These are phyloP conservation scores for Vishniacozyma victoriae DNA, from an alignment of 768 basidiomycete genomes.

Conservation along the genomic window DNA sequence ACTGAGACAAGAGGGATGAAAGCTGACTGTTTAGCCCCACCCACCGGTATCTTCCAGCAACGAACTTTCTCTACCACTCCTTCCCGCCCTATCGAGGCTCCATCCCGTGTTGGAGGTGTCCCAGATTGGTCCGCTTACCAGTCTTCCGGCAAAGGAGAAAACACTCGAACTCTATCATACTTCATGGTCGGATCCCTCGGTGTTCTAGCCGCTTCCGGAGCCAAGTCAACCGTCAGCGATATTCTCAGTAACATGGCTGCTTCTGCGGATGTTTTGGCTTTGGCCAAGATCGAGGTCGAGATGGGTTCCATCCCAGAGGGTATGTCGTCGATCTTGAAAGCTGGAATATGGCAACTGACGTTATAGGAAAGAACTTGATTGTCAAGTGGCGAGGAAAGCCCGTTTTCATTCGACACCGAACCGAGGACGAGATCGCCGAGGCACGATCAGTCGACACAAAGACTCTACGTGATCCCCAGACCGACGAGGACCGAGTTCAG, in stretches of 20 bases:
- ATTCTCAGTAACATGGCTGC: conserved; percentile 95
- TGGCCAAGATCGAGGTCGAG: conserved; percentile 96
- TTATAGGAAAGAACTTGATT: conserved; percentile 42
- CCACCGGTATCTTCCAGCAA: conserved; percentile 54
- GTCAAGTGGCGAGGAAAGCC: conserved; percentile 97
- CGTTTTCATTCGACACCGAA: conserved; percentile 97
- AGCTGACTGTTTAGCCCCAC: conserved; percentile 56
- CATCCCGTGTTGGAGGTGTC: conserved; percentile 52
- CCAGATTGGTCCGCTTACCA: conserved; percentile 85
- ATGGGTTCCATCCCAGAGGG: conserved; percentile 82
- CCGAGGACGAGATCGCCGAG: conserved; percentile 82
- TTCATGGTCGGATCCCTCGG: conserved; percentile 63
- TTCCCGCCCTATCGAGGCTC: conserved; percentile 51
- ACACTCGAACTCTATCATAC: conserved; percentile 49
- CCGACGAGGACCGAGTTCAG: conserved; percentile 81
- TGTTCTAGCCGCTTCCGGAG: conserved; percentile 85
- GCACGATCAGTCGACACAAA: conserved; percentile 81
- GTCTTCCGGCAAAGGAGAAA: conserved; percentile 53
- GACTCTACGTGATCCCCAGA: conserved; percentile 80
- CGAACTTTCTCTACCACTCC: conserved; percentile 76
- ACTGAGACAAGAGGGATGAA: too few species aligned
- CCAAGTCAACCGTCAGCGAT: conserved; percentile 87
- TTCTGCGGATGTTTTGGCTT: conserved; percentile 92
- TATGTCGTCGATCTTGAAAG: conserved; percentile 2
- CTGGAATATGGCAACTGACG: not conserved